Evolutionary conservation across 2,329 filamentous ascomycete species (phyloP).

Genomic region (Colletotrichum euphorbiae): DNA sequence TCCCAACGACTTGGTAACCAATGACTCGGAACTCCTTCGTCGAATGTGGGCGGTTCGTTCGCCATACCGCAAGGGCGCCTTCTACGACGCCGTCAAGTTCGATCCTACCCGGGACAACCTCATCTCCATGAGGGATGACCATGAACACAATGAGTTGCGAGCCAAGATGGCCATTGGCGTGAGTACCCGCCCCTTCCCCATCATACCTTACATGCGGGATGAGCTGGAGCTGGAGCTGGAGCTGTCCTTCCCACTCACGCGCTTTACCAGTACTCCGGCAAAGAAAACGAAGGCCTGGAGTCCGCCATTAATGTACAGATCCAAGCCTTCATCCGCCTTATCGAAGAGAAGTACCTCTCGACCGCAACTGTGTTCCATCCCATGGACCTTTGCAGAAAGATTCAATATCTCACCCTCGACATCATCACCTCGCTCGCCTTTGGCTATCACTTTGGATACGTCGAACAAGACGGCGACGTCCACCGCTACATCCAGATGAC

Average conservation of each 20-base stretch:
- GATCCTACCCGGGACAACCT: conserved; percentile 49
- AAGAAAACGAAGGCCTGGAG: conserved; percentile 64
- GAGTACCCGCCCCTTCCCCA: conserved; percentile 26
- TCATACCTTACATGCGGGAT: background rate
- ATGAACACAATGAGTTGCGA: conserved; percentile 56
- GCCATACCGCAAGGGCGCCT: conserved; percentile 46
- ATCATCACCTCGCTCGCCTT: conserved; percentile 66
- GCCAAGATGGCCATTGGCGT: conserved; percentile 61
- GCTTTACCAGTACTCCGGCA: conserved; percentile 60
- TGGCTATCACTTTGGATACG: conserved; percentile 61
- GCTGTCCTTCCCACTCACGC: background rate
- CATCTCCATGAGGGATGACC: conserved; percentile 49
- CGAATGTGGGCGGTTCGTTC: conserved; percentile 50
- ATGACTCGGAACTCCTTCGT: conserved; percentile 49
- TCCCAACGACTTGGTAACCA: conserved; percentile 51
- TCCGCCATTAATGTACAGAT: conserved; percentile 61
- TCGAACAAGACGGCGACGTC: conserved; percentile 60
- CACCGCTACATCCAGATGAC: conserved; percentile 61
- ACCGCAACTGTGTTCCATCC: conserved; percentile 50
- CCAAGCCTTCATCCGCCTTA: conserved; percentile 58
- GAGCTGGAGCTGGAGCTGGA: background rate
- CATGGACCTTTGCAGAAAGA: conserved; percentile 61
- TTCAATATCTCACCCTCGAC: conserved; percentile 67
- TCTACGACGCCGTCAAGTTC: conserved; percentile 54
- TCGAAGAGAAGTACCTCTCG: conserved; percentile 59